These are phyloP conservation scores for Podaxis carcinomalis DNA, from an alignment of 768 basidiomycete genomes.

Conservation along the genomic window DNA sequence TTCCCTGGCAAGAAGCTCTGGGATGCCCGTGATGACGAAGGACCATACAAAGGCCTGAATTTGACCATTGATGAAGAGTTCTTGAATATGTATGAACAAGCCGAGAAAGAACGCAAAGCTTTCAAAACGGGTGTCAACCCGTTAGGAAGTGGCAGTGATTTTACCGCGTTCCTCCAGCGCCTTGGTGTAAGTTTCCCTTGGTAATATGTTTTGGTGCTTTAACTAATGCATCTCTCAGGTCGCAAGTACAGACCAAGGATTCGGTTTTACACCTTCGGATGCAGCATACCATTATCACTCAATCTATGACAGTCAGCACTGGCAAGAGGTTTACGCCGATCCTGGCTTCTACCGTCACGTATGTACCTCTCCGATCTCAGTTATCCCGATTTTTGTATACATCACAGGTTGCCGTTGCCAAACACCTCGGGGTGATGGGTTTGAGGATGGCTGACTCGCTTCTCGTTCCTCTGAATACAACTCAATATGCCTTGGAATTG, in stretches of 20 bases:
- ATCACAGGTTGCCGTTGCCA: constrained; percentile 58
- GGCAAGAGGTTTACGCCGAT: constrained; percentile 75
- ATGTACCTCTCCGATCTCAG: constrained; percentile 17
- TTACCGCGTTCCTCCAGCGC: constrained; percentile 85
- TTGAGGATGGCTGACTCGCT: constrained; percentile 63
- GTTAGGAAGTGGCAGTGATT: constrained; percentile 89
- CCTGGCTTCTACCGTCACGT: constrained; percentile 74
- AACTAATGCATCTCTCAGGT: constrained; percentile 22
- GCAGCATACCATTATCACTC: constrained; percentile 76
- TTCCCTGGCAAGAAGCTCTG: constrained; percentile 63
- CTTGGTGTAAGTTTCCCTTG: constrained; percentile 32
- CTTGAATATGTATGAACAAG: constrained; percentile 32
- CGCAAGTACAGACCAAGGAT: constrained; percentile 41
- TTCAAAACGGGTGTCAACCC: constrained; percentile 44
- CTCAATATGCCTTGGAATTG: constrained; percentile 70
- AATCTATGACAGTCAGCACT: constrained; percentile 67
- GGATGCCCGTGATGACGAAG: constrained; percentile 67
- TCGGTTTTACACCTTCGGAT: constrained; percentile 40
- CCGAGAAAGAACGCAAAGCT: constrained; percentile 26
- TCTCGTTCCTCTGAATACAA: constrained; percentile 71
- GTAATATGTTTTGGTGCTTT: too few relatives aligned
- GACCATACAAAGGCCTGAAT: constrained; percentile 39
- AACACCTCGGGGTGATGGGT: constrained; percentile 58
- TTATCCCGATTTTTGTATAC: not conserved
- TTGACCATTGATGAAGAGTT: constrained; percentile 38